These are phyloP conservation scores for Penicillium vulpinum DNA, from an alignment of 2,329 filamentous ascomycete genomes.

Conservation along the genomic window DNA sequence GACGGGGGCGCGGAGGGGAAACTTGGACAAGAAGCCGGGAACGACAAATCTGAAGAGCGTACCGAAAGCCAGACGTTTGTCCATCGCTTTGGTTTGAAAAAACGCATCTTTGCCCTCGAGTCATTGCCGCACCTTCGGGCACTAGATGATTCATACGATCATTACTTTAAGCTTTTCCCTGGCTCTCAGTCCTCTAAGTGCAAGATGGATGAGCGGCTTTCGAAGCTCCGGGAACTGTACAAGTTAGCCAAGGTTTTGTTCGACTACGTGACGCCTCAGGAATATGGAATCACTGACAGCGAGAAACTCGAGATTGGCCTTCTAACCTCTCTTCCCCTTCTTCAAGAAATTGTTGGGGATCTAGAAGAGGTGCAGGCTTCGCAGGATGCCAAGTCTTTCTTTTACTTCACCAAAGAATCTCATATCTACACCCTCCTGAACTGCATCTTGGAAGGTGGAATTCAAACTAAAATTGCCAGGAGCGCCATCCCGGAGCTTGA, in stretches of 20 bases:
- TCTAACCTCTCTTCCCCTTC: slow-evolving; percentile 84
- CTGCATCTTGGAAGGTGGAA: slow-evolving; percentile 94
- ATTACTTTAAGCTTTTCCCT: slow-evolving; percentile 88
- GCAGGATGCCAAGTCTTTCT: slow-evolving; percentile 89
- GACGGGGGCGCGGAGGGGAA: slow-evolving; percentile 25
- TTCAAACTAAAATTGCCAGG: slow-evolving; percentile 94
- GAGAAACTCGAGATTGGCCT: slow-evolving; percentile 99
- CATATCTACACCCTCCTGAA: slow-evolving; percentile 98
- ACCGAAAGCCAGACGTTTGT: slow-evolving; percentile 36
- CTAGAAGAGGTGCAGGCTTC: slow-evolving; percentile 96
- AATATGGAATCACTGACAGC: slow-evolving; percentile 92
- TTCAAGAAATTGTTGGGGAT: slow-evolving; percentile 96
- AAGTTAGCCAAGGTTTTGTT: slow-evolving; percentile 92
- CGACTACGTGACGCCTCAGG: slow-evolving; percentile 97
- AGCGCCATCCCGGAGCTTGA: slow-evolving; percentile 95
- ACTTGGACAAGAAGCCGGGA: slow-evolving; percentile 19
- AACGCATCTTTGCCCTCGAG: slow-evolving; percentile 52
- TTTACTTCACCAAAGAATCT: slow-evolving; percentile 99
- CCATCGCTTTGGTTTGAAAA: slow-evolving; percentile 51
- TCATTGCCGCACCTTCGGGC: slow-evolving; percentile 45
- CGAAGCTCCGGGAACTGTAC: slow-evolving; percentile 89
- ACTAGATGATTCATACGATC: slow-evolving; percentile 59
- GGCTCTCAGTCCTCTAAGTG: slow-evolving; percentile 72
- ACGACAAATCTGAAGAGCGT: slow-evolving; percentile 33
- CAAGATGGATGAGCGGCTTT: slow-evolving; percentile 80